Evolutionary conservation across 164 flowering plant species (phyloP), one percentile per base, ranked within the genome.

Genomic region (Echeveria elegans): DNA sequence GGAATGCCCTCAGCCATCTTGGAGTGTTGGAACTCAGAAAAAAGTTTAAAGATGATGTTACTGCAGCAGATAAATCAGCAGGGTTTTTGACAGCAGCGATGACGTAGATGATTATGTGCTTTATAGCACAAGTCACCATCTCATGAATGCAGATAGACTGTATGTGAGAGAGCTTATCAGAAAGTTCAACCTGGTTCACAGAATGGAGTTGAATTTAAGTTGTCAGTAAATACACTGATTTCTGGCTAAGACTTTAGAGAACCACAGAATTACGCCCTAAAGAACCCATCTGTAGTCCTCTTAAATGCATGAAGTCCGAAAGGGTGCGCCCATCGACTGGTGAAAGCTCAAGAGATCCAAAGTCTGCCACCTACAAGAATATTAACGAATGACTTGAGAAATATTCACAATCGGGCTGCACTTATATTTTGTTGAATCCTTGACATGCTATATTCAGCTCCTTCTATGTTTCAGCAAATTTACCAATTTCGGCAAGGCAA

Each of bases 291-390:
- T 80, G 81, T 26, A 92, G 76, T 68, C 98, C 98, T 77, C 96
- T 83, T 66, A 87, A 71, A 77, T 92, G 98, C 98, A 92, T 90
- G 77, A 92, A 92, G 68, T 92, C 96, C 5, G 98, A 87, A 38
- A 92, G 78, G 3, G 96, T 92, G 73, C 90, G 92, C 24, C 98
- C 98, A 82, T 92, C 98, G 67, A 92, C 96, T 11, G 98, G 96
- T 66, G 98, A 92, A 69, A 92, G 92, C 74, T 90, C 98, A 63
- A 92, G 93, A 31, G 96, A 92, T 67, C 87, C 96, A 77, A 90
- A 92, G 72, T 92, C 96, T 74, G 96, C 76, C 37, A 90, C 93
- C 98, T 92, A 77, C 45, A 59, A 37, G 67, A 70, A 56, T 37
- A 47, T 41, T 67, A 38, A 52, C 4, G 69, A 4, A 58, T 38